phyloP scores from a whole-genome alignment of 2,329 filamentous ascomycete species.

The Aspergillus ustus region DNA sequence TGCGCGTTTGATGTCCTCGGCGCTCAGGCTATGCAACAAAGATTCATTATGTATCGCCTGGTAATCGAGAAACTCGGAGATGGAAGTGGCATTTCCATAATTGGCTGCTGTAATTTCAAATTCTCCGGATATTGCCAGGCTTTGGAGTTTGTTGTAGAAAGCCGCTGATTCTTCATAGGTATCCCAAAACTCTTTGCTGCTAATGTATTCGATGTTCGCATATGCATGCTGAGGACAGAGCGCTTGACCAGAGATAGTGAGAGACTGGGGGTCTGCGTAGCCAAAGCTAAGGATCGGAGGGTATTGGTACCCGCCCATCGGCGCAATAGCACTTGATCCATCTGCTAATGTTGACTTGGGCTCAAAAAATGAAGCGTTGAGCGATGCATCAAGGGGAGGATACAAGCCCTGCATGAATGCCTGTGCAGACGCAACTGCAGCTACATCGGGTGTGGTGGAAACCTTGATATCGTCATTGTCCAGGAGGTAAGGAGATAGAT shows the following conservation, averaged over 20 bases:
- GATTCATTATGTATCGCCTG: slow-evolving; percentile 56
- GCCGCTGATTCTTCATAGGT: slow-evolving; percentile 41
- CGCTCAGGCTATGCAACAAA: slow-evolving; percentile 36
- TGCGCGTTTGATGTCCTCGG: slow-evolving; percentile 39
- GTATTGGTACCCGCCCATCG: slow-evolving; percentile 63
- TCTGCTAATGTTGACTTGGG: slow-evolving; percentile 54
- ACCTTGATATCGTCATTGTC: slow-evolving; percentile 54
- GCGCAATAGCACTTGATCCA: slow-evolving; percentile 50
- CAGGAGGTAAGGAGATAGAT: slow-evolving; percentile 51
- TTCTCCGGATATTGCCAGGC: slow-evolving; percentile 48
- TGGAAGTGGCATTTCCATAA: slow-evolving; percentile 57
- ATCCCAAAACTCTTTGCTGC: slow-evolving; percentile 46
- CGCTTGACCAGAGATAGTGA: slow-evolving; percentile 55
- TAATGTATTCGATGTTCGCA: slow-evolving; percentile 47
- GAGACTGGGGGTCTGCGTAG: slow-evolving; percentile 54
- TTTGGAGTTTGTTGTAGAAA: slow-evolving; percentile 55
- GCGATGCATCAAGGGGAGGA: slow-evolving; percentile 51
- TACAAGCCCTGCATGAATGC: slow-evolving; percentile 68
- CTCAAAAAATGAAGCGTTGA: slow-evolving; percentile 37
- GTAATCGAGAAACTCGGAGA: slow-evolving; percentile 63
- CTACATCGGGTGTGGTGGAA: slow-evolving; percentile 53
- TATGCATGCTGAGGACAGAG: slow-evolving; percentile 48
- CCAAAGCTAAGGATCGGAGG: slow-evolving; percentile 53
- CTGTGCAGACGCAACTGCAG: slow-evolving; percentile 58
- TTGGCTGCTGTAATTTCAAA: slow-evolving; percentile 46